Conservation (phyloP, 2,329 filamentous ascomycete genomes). For the Penicillium carneum region DNA sequence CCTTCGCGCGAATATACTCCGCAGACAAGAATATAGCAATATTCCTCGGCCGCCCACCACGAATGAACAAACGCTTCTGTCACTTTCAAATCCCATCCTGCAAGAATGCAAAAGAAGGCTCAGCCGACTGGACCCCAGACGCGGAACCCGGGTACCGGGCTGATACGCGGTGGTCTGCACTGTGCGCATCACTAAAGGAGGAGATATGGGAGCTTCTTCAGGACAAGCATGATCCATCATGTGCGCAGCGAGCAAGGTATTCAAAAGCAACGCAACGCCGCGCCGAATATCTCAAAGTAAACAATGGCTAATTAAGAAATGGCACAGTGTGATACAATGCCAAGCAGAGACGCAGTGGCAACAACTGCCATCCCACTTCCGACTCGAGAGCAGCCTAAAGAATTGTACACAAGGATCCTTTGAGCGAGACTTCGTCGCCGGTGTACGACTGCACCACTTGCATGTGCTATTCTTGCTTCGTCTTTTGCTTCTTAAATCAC, state of each 20-base stretch:
- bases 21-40: constrained; percentile 58
- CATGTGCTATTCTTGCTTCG: constrained; percentile 40
- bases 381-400: constrained; percentile 34
- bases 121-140: constrained; percentile 26
- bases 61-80: constrained; percentile 53
- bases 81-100: constrained; percentile 44
- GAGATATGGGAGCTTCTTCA: constrained; percentile 40
- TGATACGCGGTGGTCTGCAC: constrained; percentile 40
- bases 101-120: constrained; percentile 4
- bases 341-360: constrained; percentile 36
- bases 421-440: constrained; percentile 38
- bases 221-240: constrained; percentile 34
- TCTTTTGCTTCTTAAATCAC: constrained; percentile 34
- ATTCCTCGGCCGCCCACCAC: constrained; percentile 58
- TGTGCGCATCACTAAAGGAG: constrained; percentile 39
- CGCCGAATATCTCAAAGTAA: background rate
- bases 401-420: constrained; percentile 33
- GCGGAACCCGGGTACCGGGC: constrained; percentile 35
- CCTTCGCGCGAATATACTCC: constrained; percentile 54
- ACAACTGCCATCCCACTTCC: constrained; percentile 34
- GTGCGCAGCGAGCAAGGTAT: constrained; percentile 30
- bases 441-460: constrained; percentile 38
- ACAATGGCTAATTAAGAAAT: constrained; percentile 24
- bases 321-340: constrained; percentile 29
- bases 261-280: background rate